Evolutionary conservation across 2,329 filamentous ascomycete genomes (phyloP).

Genomic region (Alternaria conjuncta): DNA sequence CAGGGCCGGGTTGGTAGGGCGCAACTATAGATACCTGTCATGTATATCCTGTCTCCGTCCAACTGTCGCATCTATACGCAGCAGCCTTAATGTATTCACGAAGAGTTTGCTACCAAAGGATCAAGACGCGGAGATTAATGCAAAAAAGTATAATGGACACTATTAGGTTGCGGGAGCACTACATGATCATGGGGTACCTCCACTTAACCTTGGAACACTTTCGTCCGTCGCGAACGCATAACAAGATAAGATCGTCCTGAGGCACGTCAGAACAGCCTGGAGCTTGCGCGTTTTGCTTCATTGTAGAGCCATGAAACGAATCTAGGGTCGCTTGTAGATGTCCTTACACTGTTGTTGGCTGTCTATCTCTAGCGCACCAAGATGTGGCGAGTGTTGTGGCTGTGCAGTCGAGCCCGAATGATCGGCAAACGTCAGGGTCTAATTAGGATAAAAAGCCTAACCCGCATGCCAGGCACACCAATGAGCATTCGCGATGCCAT

Average conservation of each 20-base stretch:
- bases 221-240: slow-evolving; percentile 12
- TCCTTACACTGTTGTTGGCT: slow-evolving; percentile 16
- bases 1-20: too few species aligned
- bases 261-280: slow-evolving; percentile 11
- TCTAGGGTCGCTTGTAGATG: slow-evolving; percentile 13
- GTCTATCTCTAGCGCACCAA: slow-evolving; percentile 1
- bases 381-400: slow-evolving; percentile 18
- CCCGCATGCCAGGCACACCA: slow-evolving; percentile 34
- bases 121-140: neutral
- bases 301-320: neutral
- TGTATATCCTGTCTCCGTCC: neutral
- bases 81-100: neutral
- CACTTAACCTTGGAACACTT: neutral
- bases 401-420: slow-evolving; percentile 16
- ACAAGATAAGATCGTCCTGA: slow-evolving; percentile 9
- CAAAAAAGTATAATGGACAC: neutral
- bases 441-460: slow-evolving; percentile 16
- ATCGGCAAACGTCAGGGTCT: slow-evolving; percentile 25
- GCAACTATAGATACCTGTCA: neutral
- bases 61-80: neutral
- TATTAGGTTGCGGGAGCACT: neutral
- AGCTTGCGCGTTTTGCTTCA: slow-evolving; percentile 24
- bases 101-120: neutral
- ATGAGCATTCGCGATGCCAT: slow-evolving; percentile 18
- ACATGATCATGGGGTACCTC: neutral